phyloP scores from a whole-genome alignment of 2,329 filamentous ascomycete genomes.

The Alternaria solani region DNA sequence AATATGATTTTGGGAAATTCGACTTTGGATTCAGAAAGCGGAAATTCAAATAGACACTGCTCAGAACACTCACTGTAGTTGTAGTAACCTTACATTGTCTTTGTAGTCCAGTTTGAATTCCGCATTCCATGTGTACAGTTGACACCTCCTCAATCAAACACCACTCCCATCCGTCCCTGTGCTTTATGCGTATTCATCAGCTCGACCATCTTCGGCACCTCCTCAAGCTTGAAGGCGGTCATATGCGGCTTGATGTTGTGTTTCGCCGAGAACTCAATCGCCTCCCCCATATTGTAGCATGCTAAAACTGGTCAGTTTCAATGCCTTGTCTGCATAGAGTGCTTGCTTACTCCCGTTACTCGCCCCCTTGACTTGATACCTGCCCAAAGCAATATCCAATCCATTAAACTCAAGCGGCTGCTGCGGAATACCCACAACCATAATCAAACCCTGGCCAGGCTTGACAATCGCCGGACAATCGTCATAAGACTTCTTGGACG shows the following conservation, averaged over 20 bases:
- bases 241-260: conserved; percentile 44
- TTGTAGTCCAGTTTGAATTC: neutral
- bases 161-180: conserved; percentile 42
- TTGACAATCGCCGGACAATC: conserved; percentile 43
- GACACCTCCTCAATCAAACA: conserved; percentile 27
- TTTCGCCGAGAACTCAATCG: conserved; percentile 46
- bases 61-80: too few species aligned
- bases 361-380: conserved; percentile 39
- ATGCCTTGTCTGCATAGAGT: too few species aligned
- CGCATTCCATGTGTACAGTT: neutral
- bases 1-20: too few species aligned
- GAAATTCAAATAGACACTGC: too few species aligned
- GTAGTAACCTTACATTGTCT: neutral
- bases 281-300: conserved; percentile 46
- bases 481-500: conserved; percentile 44
- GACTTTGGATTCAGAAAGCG: too few species aligned
- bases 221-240: conserved; percentile 39
- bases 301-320: conserved; percentile 54
- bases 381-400: conserved; percentile 41
- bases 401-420: conserved; percentile 44
- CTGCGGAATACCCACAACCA: conserved; percentile 47
- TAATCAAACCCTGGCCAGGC: conserved; percentile 41
- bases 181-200: conserved; percentile 45
- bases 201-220: conserved; percentile 48
- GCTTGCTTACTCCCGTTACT: conserved; percentile 45